Base-by-base conservation (phyloP, 371 early-diverging fungal genomes). In the Syncephalis fuscata region DNA sequence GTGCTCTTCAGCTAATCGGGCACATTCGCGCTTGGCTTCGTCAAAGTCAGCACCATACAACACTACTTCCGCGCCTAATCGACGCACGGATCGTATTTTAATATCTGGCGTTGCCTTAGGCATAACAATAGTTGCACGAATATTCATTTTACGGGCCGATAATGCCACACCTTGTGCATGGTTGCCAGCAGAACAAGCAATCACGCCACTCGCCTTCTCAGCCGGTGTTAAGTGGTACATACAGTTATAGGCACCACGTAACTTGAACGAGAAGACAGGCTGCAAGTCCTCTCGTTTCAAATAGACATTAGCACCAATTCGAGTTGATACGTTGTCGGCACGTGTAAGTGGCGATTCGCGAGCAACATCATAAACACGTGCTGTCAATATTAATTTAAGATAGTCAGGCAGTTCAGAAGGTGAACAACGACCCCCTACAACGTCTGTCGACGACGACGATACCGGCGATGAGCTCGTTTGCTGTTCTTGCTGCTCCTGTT, bases 201-300 rank as follows among this genome's bases (percentile, higher is more conserved):
- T 84, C 25, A 97, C 91, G 3, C 97, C 97, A 2, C 71, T 65
- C 15, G 54, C 60, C 55, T 76, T 74, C 62, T 94, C 95, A 39
- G 73, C 82, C 1, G 62, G 59, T 1, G 82, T 67, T 49, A 97
- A 63, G 49, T 85, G 77, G 25, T 74, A 73, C 58, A 96, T 72
- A 52, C 79, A 78, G 65, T 94, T 93, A 70, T 92, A 91, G 1
- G 97, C 95, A 23, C 97, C 97, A 39, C 97, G 80, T 52, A 88
- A 77, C 71, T 96, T 96, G 78, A 96, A 96, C 14, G 88, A 87
- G 57, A 97, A 97, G 7, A 90, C 89, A n/a, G 84, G 85, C 51
- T 94, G 93, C 37, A 92, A 66, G 62, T 97, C 97, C 60, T 97
- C 97, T 46, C 97, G 80, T 63, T 97, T 97, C 24, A 93, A 57